phyloP scores from a whole-genome alignment of 805 yeast species.

The Candida pini region DNA sequence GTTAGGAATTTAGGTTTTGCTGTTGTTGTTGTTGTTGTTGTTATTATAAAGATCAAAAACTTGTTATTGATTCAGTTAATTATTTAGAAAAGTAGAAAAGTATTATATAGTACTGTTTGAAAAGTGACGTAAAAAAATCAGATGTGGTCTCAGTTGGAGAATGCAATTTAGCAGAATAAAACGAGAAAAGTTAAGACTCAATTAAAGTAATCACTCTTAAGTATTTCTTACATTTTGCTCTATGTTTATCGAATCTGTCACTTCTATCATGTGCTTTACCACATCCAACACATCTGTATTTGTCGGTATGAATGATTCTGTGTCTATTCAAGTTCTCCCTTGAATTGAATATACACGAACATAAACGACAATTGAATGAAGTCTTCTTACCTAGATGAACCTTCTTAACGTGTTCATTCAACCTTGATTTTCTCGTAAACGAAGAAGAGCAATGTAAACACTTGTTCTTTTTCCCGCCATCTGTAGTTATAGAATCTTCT shows the following conservation, averaged over 20 bases:
- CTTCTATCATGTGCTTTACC: constrained; percentile 22
- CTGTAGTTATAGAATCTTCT: too few relatives aligned
- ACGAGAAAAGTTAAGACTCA: constrained; percentile 10
- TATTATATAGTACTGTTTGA: too few relatives aligned
- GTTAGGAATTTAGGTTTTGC: too few relatives aligned
- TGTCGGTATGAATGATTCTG: constrained; percentile 23
- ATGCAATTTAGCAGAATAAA: background rate
- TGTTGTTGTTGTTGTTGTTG: too few relatives aligned
- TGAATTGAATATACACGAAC: constrained; percentile 19
- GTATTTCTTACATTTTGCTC: constrained; percentile 12
- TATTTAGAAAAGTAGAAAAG: too few relatives aligned
- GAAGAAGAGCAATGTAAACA: constrained; percentile 14
- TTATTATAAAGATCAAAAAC: too few relatives aligned
- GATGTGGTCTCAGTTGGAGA: too few relatives aligned
- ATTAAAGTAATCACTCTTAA: background rate
- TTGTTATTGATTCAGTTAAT: too few relatives aligned
- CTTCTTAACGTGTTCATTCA: constrained; percentile 20
- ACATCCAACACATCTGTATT: constrained; percentile 19
- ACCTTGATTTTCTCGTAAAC: constrained; percentile 23
- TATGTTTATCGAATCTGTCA: constrained; percentile 20
- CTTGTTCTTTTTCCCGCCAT: background rate
- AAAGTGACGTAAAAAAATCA: too few relatives aligned
- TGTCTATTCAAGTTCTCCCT: constrained; percentile 26
- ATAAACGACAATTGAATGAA: constrained; percentile 16
- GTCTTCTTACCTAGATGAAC: constrained; percentile 18